Conservation (phyloP, 768 basidiomycete genomes). For the Phlebiopsis gigantea region DNA sequence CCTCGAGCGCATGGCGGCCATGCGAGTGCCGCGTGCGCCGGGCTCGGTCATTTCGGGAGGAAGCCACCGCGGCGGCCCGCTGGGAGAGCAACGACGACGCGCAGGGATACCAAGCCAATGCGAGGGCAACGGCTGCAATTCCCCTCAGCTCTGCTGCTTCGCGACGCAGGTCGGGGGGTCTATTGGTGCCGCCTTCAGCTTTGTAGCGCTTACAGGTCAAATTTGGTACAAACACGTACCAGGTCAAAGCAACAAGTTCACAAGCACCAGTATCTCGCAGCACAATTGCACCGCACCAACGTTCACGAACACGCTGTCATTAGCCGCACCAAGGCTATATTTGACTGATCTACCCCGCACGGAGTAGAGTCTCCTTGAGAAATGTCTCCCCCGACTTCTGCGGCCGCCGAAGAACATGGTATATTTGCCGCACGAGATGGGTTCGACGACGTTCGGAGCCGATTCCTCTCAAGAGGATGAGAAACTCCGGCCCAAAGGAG, state of each 20-base stretch:
- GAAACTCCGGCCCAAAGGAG: slow-evolving; percentile 9
- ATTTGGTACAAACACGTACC: background rate
- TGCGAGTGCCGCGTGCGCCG: slow-evolving; percentile 2
- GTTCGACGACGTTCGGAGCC: background rate
- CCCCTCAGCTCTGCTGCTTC: background rate
- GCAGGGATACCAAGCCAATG: background rate
- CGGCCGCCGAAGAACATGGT: background rate
- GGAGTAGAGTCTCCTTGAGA: background rate
- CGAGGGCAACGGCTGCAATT: background rate
- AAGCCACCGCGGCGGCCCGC: background rate
- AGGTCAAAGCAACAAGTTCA: background rate
- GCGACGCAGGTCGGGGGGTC: background rate
- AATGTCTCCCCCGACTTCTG: background rate
- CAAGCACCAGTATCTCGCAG: background rate
- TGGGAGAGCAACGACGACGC: background rate
- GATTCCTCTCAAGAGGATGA: slow-evolving; percentile 1
- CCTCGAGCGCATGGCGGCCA: slow-evolving; percentile 12
- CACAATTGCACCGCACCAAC: background rate
- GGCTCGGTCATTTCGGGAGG: background rate
- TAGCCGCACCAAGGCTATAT: background rate
- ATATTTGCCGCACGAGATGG: background rate
- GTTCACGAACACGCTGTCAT: background rate
- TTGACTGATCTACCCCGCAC: background rate
- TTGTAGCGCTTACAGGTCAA: no score
- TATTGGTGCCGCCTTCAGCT: background rate